phyloP scores from a whole-genome alignment of 2,329 filamentous ascomycete genomes.

The Dendryphion nanum region DNA sequence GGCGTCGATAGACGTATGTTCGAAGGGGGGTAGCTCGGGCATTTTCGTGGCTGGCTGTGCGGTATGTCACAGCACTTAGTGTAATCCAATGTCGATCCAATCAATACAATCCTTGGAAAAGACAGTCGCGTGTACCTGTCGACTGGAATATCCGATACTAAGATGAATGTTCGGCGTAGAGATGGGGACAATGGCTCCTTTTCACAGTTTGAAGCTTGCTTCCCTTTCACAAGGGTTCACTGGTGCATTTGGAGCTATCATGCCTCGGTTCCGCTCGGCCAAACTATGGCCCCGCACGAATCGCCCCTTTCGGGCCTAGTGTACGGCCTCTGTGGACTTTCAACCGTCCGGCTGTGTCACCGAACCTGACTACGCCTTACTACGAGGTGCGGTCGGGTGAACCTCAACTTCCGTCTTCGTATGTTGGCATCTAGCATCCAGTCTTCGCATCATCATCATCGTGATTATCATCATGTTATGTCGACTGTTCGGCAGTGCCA shows the following conservation, averaged over 20 bases:
- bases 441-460: too few species aligned
- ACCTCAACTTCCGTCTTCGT: too few species aligned
- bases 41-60: constrained; percentile 7
- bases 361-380: too few species aligned
- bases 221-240: background rate
- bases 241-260: background rate
- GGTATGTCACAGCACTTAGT: background rate
- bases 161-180: background rate
- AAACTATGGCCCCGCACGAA: background rate
- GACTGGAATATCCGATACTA: background rate
- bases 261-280: background rate
- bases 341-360: too few species aligned
- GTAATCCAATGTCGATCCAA: background rate
- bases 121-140: too few species aligned
- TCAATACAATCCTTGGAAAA: background rate
- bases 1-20: constrained; percentile 35
- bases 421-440: too few species aligned
- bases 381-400: too few species aligned
- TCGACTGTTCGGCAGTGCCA: too few species aligned
- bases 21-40: constrained; percentile 29
- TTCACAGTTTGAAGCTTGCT: background rate
- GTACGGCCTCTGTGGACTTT: too few species aligned
- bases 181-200: background rate
- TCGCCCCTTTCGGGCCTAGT: too few species aligned
- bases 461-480: too few species aligned